phyloP scores from a whole-genome alignment of 139 green algal species.

The Closterium sp. region DNA sequence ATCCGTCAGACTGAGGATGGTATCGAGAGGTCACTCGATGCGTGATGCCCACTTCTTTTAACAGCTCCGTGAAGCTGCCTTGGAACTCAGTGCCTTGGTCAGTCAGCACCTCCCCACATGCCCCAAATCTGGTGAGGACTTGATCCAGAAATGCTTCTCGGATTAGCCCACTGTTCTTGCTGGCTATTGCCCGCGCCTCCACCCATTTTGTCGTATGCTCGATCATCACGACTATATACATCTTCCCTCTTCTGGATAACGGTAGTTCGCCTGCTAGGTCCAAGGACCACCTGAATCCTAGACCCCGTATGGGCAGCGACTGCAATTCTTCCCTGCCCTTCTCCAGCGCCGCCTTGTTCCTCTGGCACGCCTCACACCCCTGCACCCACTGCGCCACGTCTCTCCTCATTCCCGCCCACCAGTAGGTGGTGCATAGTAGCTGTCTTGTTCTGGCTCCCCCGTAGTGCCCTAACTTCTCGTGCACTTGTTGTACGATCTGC shows the following conservation, averaged over 20 bases:
- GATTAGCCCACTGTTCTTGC: constrained; percentile 8
- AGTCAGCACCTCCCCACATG: constrained; percentile 49
- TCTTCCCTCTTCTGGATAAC: background rate
- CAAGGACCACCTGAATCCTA: background rate
- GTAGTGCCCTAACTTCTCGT: constrained; percentile 8
- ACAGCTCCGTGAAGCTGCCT: background rate
- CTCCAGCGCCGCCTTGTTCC: no score
- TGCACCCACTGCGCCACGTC: background rate
- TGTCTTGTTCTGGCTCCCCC: background rate
- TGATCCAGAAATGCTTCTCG: constrained; percentile 19
- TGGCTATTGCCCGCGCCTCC: constrained; percentile 11
- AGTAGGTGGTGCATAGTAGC: background rate
- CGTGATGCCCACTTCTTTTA: constrained; percentile 14
- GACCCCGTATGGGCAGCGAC: background rate
- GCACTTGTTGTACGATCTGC: background rate
- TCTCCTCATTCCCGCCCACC: background rate
- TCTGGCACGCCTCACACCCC: background rate
- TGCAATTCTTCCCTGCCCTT: no score
- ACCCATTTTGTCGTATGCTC: constrained; percentile 50
- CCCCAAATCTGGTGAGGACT: constrained; percentile 25
- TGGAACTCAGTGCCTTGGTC: constrained; percentile 41
- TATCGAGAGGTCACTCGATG: constrained; percentile 35
- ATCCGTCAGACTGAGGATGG: constrained; percentile 47
- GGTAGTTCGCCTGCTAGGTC: constrained; percentile 28
- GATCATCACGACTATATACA: constrained; percentile 44